Evolutionary conservation across 345 rosid species (phyloP).

Genomic region (Aegle marmelos): DNA sequence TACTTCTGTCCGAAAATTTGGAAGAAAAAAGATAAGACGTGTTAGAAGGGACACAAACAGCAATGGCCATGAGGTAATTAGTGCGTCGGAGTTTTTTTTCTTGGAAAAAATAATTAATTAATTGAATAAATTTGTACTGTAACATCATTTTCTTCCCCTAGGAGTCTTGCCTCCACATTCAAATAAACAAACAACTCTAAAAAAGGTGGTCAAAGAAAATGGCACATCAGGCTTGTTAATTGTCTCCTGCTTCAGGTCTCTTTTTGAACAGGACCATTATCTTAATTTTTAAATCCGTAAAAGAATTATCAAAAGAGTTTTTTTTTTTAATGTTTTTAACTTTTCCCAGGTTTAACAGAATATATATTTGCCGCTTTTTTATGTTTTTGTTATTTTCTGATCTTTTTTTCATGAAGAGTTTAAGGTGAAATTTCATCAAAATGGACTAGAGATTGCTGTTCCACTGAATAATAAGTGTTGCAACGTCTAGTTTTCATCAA

Average conservation of each 20-base stretch:
- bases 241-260: constrained; percentile 23
- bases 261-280: constrained; percentile 15
- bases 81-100: too few relatives aligned
- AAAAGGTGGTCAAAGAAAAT: constrained; percentile 37
- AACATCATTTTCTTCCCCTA: background rate
- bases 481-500: background rate
- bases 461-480: background rate
- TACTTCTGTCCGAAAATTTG: constrained; percentile 58
- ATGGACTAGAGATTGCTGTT: background rate
- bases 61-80: constrained; percentile 86
- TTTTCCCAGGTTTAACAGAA: background rate
- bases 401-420: background rate
- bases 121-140: background rate
- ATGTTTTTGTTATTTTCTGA: background rate
- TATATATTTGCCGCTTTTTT: background rate
- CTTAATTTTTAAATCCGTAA: background rate
- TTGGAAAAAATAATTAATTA: too few relatives aligned
- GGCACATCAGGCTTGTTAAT: constrained; percentile 19
- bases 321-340: constrained; percentile 4
- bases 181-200: constrained; percentile 14
- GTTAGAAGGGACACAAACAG: constrained; percentile 73
- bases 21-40: constrained; percentile 56
- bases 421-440: background rate
- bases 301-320: constrained; percentile 19
- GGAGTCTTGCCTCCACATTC: background rate